Evolutionary conservation across 2,329 filamentous ascomycete species (phyloP).

Genomic region (Phaeoacremonium minimum): DNA sequence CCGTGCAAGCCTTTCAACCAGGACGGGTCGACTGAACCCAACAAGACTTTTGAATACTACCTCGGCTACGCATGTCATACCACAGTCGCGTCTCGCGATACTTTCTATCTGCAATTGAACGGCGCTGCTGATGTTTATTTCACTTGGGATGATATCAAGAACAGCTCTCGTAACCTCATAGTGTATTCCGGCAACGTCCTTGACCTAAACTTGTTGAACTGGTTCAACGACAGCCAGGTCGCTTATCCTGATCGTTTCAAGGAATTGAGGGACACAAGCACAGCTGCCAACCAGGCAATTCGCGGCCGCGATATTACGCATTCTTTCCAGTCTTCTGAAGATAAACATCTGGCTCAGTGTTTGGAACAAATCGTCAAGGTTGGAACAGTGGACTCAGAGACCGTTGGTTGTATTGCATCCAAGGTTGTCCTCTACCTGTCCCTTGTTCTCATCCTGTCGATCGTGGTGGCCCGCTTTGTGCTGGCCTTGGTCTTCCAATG

Average conservation of each 20-base stretch:
- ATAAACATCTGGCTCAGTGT: constrained; percentile 82
- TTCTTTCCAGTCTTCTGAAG: constrained; percentile 70
- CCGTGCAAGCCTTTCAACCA: constrained; percentile 90
- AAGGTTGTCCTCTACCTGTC: constrained; percentile 96
- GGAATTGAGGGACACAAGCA: constrained; percentile 66
- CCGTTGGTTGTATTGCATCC: constrained; percentile 94
- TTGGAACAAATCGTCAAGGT: constrained; percentile 94
- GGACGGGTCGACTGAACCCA: constrained; percentile 78
- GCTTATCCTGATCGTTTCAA: constrained; percentile 72
- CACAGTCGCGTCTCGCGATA: constrained; percentile 57
- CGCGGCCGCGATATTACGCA: constrained; percentile 87
- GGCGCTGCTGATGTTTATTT: constrained; percentile 87
- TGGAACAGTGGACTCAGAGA: constrained; percentile 91
- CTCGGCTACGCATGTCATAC: constrained; percentile 89
- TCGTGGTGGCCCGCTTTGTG: constrained; percentile 82
- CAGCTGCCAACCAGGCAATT: constrained; percentile 56
- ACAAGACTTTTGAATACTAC: constrained; percentile 71
- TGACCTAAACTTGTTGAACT: constrained; percentile 81
- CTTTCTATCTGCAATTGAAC: constrained; percentile 68
- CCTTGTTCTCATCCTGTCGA: constrained; percentile 83
- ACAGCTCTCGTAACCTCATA: constrained; percentile 81
- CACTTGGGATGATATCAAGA: constrained; percentile 91
- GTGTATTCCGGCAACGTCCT: constrained; percentile 94
- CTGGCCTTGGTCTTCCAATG: constrained; percentile 91
- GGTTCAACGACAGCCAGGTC: constrained; percentile 85